Evolutionary conservation across 1,284 basidiomycete genomes (phyloP), one percentile per base, ranked within the genome.

Genomic region (Salmacisia buchloeana): DNA sequence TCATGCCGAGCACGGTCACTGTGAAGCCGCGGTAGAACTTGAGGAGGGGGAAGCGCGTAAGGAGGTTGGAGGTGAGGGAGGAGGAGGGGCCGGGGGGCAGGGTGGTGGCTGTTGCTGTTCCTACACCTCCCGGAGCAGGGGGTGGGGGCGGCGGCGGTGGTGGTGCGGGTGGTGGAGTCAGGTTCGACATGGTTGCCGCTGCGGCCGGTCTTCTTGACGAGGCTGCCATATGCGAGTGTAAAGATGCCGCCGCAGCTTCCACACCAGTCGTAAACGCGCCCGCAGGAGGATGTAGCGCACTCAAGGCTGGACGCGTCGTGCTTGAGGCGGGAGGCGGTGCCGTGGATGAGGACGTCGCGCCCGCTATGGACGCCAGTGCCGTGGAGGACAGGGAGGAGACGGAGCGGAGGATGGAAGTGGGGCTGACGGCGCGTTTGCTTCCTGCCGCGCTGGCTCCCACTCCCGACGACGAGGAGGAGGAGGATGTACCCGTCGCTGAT

Each of bases 11-110:
- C 29, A 79, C 70, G 2, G 78, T 79, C 4, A 78, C 77, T 59
- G 66, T 67, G 81, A 98, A 97, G 7, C 96, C 96, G 34, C 96
- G 89, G 80, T 99, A 99, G 81, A 94, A 94, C 75, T 94, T 92
- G 64, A 92, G 84, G 9, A 79, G 52, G 0, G 78, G 78, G 34
- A 67, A 70, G 15, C 66, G 66, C 23, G 68, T 56, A 9, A 79
- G 63, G 10, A 79, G 38, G 6, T 57, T 57, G 31, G 66, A 64
- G 1, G 41, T 43, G 41, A 43, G 10, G 41, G 18, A 21, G 18
- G 41, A 43, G 18, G 18, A 7, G 29, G 49, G 34, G 29, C 31
- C 18, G 49, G 27, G 18, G 12, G 25, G 31, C 15, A 31, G 27
- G 12, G 27, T 27, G n/a, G 49, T 25, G 10, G 34, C 29, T 15